Conservation (phyloP, 768 basidiomycete species). For the Sporobolomyces pararoseus region DNA sequence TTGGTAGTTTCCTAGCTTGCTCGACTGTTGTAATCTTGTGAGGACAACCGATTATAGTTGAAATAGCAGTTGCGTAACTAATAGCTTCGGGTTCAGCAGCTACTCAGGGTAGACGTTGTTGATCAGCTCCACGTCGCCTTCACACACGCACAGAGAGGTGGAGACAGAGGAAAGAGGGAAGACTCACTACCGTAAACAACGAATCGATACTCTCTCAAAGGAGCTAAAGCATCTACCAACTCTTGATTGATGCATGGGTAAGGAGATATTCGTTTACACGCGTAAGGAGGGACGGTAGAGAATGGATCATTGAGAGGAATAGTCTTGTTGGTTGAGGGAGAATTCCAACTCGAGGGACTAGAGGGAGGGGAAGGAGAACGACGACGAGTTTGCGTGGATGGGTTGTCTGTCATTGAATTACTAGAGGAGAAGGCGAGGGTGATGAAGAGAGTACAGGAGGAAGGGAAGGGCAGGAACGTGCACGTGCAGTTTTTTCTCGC, state of each 20-base stretch:
- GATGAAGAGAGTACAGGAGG: not conserved
- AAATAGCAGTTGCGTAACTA: constrained; percentile 6
- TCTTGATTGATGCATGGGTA: constrained; percentile 26
- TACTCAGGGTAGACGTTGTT: no score
- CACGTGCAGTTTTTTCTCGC: not conserved
- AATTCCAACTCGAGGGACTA: no score
- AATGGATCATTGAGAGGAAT: not conserved
- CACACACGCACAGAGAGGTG: no score
- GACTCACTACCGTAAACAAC: constrained; percentile 11
- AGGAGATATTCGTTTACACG: not conserved
- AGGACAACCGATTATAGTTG: constrained; percentile 25
- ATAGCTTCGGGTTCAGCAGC: not conserved
- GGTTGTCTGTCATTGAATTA: no score
- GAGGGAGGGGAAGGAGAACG: no score
- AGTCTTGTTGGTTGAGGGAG: not conserved
- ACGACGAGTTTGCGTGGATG: no score
- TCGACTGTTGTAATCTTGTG: constrained; percentile 15
- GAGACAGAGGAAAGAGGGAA: no score
- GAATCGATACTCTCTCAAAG: not conserved
- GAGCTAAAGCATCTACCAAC: not conserved
- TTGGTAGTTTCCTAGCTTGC: constrained; percentile 19
- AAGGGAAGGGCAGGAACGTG: constrained; percentile 2
- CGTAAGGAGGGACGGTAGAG: not conserved
- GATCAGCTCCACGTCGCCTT: not conserved
- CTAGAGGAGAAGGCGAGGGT: not conserved